Percentiles rank a stretch among this genome's conserved stretches.
phyloP scores from a whole-genome alignment of 768 basidiomycete genomes.

The Podaxis sp. region DNA sequence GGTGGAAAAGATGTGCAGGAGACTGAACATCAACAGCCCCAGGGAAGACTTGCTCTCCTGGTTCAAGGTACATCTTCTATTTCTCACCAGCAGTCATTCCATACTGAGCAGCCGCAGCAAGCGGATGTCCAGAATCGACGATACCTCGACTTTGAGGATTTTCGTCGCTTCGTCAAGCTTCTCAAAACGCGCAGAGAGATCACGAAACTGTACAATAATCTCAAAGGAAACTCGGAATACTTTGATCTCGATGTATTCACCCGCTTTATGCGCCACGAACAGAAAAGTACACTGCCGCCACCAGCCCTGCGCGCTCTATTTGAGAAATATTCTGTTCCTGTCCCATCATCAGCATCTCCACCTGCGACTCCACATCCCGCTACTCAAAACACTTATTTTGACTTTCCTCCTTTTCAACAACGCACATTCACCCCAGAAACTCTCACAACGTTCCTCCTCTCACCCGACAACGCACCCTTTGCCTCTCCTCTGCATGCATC shows the following conservation, averaged over 20 bases:
- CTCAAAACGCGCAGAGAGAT: constrained; percentile 85
- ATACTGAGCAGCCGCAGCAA: constrained; percentile 42
- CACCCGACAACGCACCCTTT: constrained; percentile 68
- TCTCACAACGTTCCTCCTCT: constrained; percentile 80
- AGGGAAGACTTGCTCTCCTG: constrained; percentile 55
- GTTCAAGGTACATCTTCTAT: constrained; percentile 49
- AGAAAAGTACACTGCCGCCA: constrained; percentile 39
- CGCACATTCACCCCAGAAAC: constrained; percentile 48
- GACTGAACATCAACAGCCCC: constrained; percentile 67
- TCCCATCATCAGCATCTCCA: constrained; percentile 22
- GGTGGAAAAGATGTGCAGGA: constrained; percentile 67
- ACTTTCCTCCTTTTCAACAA: neutral
- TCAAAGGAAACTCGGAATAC: constrained; percentile 29
- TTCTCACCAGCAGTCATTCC: constrained; percentile 4
- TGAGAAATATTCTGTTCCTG: constrained; percentile 32
- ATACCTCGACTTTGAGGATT: constrained; percentile 78
- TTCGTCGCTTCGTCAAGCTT: constrained; percentile 80
- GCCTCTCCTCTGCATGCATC: constrained; percentile 7
- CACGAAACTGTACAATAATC: constrained; percentile 55
- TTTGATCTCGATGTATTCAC: constrained; percentile 44
- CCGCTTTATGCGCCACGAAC: constrained; percentile 45
- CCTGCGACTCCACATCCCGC: constrained; percentile 4
- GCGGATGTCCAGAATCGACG: constrained; percentile 56
- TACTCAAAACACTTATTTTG: neutral
- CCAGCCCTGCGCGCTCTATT: constrained; percentile 37